These are phyloP conservation scores for Cymodocea nodosa DNA, from an alignment of 116 monocot genomes.

Conservation along the genomic window DNA sequence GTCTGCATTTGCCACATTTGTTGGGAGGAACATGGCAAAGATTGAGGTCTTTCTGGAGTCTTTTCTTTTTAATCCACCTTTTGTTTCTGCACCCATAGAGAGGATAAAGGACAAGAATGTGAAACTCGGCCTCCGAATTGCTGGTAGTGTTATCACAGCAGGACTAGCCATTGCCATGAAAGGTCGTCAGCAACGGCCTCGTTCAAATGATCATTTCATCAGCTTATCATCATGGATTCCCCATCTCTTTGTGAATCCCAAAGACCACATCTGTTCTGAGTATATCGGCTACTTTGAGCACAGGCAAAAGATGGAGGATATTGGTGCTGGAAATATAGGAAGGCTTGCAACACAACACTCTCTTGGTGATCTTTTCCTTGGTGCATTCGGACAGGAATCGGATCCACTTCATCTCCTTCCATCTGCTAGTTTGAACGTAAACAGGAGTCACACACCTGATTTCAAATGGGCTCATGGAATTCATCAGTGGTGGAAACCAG, in stretches of 20 bases:
- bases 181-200: conserved; percentile 7
- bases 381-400: conserved; percentile 52
- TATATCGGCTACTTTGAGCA: conserved; percentile 91
- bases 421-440: conserved; percentile 59
- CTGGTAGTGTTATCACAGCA: conserved; percentile 72
- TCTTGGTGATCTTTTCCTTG: conserved; percentile 44
- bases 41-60: conserved; percentile 33
- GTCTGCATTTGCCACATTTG: conserved; percentile 55
- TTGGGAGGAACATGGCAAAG: conserved; percentile 67
- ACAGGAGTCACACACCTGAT: conserved; percentile 45
- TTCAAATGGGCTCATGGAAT: conserved; percentile 83
- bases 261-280: conserved; percentile 64
- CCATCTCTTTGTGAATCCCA: conserved; percentile 64
- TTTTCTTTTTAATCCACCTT: conserved; percentile 90
- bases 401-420: conserved; percentile 80
- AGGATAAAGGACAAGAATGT: conserved; percentile 60
- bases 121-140: conserved; percentile 60
- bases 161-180: conserved; percentile 46
- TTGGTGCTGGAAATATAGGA: conserved; percentile 76
- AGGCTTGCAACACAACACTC: conserved; percentile 80
- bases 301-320: conserved; percentile 66
- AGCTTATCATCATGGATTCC: conserved; percentile 64
- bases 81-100: conserved; percentile 68
- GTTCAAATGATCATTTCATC: conserved; percentile 26
- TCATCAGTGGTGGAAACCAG: conserved; percentile 82